These are phyloP conservation scores for Inonotus hispidus DNA, from an alignment of 1,284 basidiomycete genomes.

Conservation along the genomic window DNA sequence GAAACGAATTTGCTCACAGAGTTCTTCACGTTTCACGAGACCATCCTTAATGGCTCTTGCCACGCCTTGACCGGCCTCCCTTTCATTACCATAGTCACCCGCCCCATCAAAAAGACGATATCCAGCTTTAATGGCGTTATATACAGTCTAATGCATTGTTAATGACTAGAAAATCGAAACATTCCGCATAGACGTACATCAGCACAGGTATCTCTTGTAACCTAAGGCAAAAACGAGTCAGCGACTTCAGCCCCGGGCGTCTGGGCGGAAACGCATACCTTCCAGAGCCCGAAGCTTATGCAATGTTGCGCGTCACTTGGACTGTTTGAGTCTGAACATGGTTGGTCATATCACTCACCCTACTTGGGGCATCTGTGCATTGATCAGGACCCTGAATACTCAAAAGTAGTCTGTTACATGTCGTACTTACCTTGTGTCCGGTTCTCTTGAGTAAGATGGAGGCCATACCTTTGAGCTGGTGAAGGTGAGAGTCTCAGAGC, in stretches of 20 bases:
- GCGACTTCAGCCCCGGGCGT: not conserved
- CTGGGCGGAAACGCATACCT: conserved; percentile 32
- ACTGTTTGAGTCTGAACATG: conserved; percentile 5
- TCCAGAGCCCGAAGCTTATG: conserved; percentile 67
- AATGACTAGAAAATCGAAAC: not conserved
- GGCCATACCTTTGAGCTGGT: conserved; percentile 34
- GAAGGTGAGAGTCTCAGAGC: not conserved
- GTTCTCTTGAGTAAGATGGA: conserved; percentile 53
- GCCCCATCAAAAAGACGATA: conserved; percentile 78
- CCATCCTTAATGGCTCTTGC: conserved; percentile 68
- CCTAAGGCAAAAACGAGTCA: conserved; percentile 32
- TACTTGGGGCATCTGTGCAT: conserved; percentile 50
- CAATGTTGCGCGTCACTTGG: conserved; percentile 6
- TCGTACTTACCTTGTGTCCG: conserved; percentile 44
- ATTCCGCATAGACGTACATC: conserved; percentile 37
- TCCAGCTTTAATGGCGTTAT: conserved; percentile 53
- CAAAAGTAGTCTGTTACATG: conserved; percentile 9
- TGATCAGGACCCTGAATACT: not conserved
- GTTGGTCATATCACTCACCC: conserved; percentile 40
- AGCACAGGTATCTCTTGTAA: conserved; percentile 52
- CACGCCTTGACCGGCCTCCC: conserved; percentile 60
- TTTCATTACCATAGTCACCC: conserved; percentile 77
- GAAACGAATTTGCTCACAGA: conserved; percentile 49
- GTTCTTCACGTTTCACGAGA: conserved; percentile 67
- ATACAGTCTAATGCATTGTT: conserved; percentile 31